Conservation (phyloP, 371 early-diverging fungal genomes). For the Ordospora colligata region DNA sequence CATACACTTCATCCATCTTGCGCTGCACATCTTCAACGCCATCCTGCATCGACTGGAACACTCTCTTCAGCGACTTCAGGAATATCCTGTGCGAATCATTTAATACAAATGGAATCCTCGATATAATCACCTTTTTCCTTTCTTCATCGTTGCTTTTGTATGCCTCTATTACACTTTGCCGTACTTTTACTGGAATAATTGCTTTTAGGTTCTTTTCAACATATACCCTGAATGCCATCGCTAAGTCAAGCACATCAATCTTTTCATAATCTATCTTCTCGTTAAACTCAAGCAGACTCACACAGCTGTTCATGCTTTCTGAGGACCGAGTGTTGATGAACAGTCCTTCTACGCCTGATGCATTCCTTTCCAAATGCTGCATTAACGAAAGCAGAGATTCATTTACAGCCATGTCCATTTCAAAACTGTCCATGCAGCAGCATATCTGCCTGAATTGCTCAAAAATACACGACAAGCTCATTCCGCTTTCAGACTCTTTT, state of each 20-base stretch:
- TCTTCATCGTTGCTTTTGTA: conserved; percentile 6
- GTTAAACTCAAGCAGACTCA: conserved; percentile 2
- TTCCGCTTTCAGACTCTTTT: not conserved
- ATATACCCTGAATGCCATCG: not conserved
- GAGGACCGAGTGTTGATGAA: not conserved
- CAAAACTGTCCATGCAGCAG: not conserved
- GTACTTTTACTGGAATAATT: conserved; percentile 1
- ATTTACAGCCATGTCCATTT: not conserved
- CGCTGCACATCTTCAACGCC: not conserved
- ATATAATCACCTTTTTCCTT: conserved; percentile 11
- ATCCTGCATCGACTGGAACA: not conserved
- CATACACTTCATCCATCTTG: not conserved
- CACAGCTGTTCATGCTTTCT: not conserved
- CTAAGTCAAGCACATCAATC: not conserved
- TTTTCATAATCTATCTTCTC: conserved; percentile 5
- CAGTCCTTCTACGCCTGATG: not conserved
- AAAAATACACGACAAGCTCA: not conserved
- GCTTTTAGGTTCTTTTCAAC: not conserved
- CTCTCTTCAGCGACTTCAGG: conserved; percentile 3
- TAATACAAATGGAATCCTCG: conserved; percentile 19
- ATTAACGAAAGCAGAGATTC: not conserved
- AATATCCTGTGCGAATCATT: conserved; percentile 17
- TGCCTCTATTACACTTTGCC: not conserved
- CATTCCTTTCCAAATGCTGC: not conserved
- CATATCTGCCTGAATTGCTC: not conserved